These are phyloP conservation scores for Annona squamosa DNA, from an alignment of 164 flowering plant genomes.

Conservation along the genomic window DNA sequence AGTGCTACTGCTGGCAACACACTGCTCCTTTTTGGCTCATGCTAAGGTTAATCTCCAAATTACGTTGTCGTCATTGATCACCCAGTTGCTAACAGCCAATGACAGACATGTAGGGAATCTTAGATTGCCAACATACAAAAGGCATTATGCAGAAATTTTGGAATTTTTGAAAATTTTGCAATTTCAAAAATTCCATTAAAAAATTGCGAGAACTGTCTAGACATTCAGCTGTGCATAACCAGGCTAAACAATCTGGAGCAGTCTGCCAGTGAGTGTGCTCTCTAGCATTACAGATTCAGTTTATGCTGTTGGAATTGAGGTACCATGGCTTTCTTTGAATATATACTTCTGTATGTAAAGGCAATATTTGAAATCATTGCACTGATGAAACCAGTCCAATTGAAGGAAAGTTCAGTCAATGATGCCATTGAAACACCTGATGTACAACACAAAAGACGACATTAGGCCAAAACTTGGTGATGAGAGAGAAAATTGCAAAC, in stretches of 20 bases:
- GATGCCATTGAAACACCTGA: conserved; percentile 67
- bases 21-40: not conserved
- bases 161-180: too few relatives aligned
- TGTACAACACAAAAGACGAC: conserved; percentile 6
- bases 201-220: not conserved
- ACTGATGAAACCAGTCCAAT: conserved; percentile 53
- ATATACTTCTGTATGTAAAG: conserved; percentile 54
- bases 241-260: not conserved
- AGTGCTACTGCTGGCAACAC: not conserved
- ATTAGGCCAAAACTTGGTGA: not conserved
- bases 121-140: too few relatives aligned
- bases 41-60: not conserved
- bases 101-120: too few relatives aligned
- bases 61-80: too few relatives aligned
- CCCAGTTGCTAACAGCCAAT: too few relatives aligned
- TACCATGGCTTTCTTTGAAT: conserved; percentile 67
- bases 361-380: conserved; percentile 63
- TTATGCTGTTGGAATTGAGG: not conserved
- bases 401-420: conserved; percentile 65
- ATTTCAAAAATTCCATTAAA: too few relatives aligned
- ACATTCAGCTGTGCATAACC: not conserved
- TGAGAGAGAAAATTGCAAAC: not conserved
- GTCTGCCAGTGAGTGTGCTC: not conserved
- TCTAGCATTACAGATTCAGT: not conserved
- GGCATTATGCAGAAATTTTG: too few relatives aligned